Evolutionary conservation across 2,329 filamentous ascomycete species (phyloP).

Genomic region (Aschersonia sp.): DNA sequence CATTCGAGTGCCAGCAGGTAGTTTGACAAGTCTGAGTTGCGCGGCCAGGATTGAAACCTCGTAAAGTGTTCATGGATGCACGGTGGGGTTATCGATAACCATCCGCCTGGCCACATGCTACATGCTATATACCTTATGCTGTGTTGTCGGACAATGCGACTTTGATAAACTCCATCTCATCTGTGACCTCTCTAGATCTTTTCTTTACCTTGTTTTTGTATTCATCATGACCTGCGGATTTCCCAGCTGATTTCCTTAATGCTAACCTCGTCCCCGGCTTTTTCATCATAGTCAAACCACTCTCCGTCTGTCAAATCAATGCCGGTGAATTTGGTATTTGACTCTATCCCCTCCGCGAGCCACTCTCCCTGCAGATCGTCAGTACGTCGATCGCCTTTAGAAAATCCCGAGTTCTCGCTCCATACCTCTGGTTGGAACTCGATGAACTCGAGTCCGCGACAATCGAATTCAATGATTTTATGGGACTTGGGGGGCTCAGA

Average conservation of each 20-base stretch:
- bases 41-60: too few species aligned
- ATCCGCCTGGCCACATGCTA: too few species aligned
- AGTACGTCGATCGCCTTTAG: background rate
- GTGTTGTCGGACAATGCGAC: too few species aligned
- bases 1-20: background rate
- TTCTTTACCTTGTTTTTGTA: too few species aligned
- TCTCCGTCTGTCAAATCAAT: slow-evolving; percentile 82
- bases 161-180: too few species aligned
- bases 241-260: slow-evolving; percentile 84
- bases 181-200: too few species aligned
- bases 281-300: slow-evolving; percentile 98
- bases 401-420: background rate
- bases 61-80: too few species aligned
- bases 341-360: slow-evolving; percentile 70
- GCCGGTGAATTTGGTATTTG: slow-evolving; percentile 62
- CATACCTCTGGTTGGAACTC: slow-evolving; percentile 78
- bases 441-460: slow-evolving; percentile 79
- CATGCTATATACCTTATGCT: too few species aligned
- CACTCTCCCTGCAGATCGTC: slow-evolving; percentile 57
- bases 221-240: slow-evolving; percentile 49
- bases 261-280: slow-evolving; percentile 79
- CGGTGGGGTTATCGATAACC: too few species aligned
- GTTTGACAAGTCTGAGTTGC: background rate
- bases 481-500: slow-evolving; percentile 57
- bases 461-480: slow-evolving; percentile 84